Evolutionary conservation across 495 filamentous ascomycete genomes (phyloP), one percentile per base, ranked within the genome.

Genomic region (Tuber magnatum): DNA sequence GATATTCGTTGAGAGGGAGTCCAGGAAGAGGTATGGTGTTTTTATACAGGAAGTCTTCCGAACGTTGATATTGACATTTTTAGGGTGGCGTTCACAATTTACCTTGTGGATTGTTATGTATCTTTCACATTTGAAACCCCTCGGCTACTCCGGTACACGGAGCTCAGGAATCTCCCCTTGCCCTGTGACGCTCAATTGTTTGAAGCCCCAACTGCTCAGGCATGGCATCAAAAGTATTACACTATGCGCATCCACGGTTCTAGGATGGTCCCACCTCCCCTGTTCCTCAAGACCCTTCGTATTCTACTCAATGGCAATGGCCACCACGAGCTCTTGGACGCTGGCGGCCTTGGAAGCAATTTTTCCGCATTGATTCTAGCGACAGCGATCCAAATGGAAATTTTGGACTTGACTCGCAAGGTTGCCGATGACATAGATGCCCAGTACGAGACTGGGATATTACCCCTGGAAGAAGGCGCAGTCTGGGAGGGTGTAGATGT

Each of bases 111-210:
- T 74, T 81, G 80, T 43, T 78, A 81, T 38, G 74, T 78, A 68
- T 70, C 76, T 24, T 75, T 81, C 56, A 24, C 81, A 43, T 81
- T 81, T 40, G 75, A 81, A 46, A 71, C 79, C 12, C 80, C 80
- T 28, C 80, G 80, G 18, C 75, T 81, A 14, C 72, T 81, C 71
- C 75, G 80, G 41, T 75, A 70, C 5, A 68, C 69, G 20, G 80
- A 81, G 35, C 78, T 81, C 35, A 78, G 75, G 61, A 75, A 74
- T 56, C 75, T 81, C n/a, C 78, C 80, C 22, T 69, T 81, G 20
- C 80, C 80, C 40, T 81, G 80, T 20, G 80, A 81, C 68, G 80
- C 79, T 38, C 72, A 81, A 48, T 71, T 81, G 10, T 81, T 81
- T 24, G 80, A 81, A 38, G 80, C 80, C 22, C 16, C 72, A 32